phyloP scores from a whole-genome alignment of 1,284 basidiomycete genomes.

The Cutaneotrichosporon sp. region DNA sequence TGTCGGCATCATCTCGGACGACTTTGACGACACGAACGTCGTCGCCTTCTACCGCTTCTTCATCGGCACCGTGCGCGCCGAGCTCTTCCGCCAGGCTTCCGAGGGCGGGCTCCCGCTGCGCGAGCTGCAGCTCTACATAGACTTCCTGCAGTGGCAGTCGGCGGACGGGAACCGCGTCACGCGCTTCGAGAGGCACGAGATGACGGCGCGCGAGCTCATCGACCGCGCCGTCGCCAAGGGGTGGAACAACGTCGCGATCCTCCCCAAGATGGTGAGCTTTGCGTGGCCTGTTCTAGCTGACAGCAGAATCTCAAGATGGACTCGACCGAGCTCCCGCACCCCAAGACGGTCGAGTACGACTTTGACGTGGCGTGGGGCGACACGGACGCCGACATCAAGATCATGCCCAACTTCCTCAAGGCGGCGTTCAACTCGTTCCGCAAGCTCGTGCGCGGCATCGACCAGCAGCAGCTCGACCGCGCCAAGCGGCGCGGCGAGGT shows the following conservation, averaged over 20 bases:
- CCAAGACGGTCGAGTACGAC: constrained; percentile 40
- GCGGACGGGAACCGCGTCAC: constrained; percentile 33
- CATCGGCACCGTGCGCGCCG: constrained; percentile 41
- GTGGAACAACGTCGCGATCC: constrained; percentile 35
- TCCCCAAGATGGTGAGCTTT: constrained; percentile 45
- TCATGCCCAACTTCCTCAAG: constrained; percentile 47
- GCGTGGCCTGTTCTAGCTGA: constrained; percentile 11
- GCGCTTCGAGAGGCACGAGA: constrained; percentile 28
- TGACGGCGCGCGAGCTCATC: constrained; percentile 34
- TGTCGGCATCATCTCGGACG: constrained; percentile 45
- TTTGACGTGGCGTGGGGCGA: constrained; percentile 47
- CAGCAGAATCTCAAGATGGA: constrained; percentile 43
- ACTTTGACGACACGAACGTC: constrained; percentile 33
- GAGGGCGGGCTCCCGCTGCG: constrained; percentile 30
- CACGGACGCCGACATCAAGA: constrained; percentile 44
- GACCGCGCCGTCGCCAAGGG: constrained; percentile 29
- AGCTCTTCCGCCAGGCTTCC: constrained; percentile 34
- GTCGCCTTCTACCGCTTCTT: constrained; percentile 48
- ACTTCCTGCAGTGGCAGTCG: constrained; percentile 39
- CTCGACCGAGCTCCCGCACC: constrained; percentile 36
- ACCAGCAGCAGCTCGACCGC: constrained; percentile 39
- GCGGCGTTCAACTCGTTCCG: constrained; percentile 38
- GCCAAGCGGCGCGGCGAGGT: constrained; percentile 34
- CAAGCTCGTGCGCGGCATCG: constrained; percentile 39
- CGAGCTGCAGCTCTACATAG: constrained; percentile 36